Evolutionary conservation across 257 asterid genomes (phyloP), one percentile per base, ranked within the genome.

Genomic region (Leonotis leonurus): DNA sequence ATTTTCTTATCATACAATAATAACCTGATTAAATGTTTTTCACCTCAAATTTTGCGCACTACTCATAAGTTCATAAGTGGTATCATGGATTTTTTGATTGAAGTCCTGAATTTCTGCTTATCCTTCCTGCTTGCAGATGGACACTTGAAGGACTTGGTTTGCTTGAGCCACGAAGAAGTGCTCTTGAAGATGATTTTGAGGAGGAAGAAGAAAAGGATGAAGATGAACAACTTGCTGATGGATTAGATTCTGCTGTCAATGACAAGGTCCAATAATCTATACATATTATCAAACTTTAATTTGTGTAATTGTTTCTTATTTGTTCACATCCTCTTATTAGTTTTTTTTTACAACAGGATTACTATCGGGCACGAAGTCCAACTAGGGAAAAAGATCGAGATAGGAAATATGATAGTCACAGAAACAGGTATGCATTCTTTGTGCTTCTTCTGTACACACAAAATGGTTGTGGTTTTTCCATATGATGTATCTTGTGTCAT

Each of bases 161-260:
- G n/a, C 78, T 93, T 16, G 97, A 87, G 72, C 92, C 81, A 43
- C 79, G 99, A 77, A 77, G 90, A 80, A 93, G 99, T 83, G 99
- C 94, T 14, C 90, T 93, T 56, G 99, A 93, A 75, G 99, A 93
- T 78, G 99, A 93, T 77, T 93, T 83, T 78, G 99, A 89, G 83
- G 99, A 91, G 80, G 96, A 93, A 60, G 97, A 92, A 75, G 97
- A 89, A 73, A 89, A 89, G 32, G 95, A 92, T 70, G 99, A 93
- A 56, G 97, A 93, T 40, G 95, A 85, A 8, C 93, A 74, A 53
- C 74, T 79, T 40, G 78, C 77, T 40, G 81, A 76, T 76, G 97
- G 78, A 70, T 26, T 76, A 48, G 94, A 86, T 41, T 66, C 80
- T 39, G 83, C 60, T 41, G 87, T 40, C 58, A 75, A 66, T 73